Percentiles rank a stretch among this genome's conserved stretches.
Conservation (phyloP, 352 stramenopile genomes). For the Globisporangium solare region DNA sequence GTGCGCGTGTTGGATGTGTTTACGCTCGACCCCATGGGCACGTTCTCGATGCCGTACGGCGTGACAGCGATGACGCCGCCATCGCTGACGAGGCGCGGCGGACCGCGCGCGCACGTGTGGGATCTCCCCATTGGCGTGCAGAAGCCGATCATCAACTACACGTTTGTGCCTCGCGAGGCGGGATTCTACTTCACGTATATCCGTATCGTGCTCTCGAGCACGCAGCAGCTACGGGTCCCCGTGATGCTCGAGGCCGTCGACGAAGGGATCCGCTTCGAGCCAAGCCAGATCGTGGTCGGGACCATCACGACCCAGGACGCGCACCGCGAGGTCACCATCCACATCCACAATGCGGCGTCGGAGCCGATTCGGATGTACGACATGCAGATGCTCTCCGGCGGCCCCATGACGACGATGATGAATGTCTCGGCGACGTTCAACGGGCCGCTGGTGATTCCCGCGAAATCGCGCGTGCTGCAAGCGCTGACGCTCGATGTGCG, state of each 20-base stretch:
- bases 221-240: conserved; percentile 24
- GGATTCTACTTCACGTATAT: conserved; percentile 37
- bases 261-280: conserved; percentile 33
- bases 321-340: conserved; percentile 23
- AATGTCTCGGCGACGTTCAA: conserved; percentile 25
- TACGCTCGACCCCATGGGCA: conserved; percentile 29
- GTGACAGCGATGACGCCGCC: conserved; percentile 1
- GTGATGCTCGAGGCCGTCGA: conserved; percentile 33
- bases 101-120: conserved; percentile 21
- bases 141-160: conserved; percentile 33
- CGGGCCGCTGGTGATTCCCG: conserved; percentile 26
- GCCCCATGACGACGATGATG: conserved; percentile 19
- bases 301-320: conserved; percentile 24
- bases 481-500: conserved; percentile 27
- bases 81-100: not conserved
- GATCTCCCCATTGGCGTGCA: conserved; percentile 27
- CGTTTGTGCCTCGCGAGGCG: conserved; percentile 18
- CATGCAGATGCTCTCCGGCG: conserved; percentile 17
- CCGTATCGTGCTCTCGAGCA: conserved; percentile 20
- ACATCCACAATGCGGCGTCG: conserved; percentile 34
- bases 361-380: conserved; percentile 34
- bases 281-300: conserved; percentile 28
- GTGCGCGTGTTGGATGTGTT: conserved; percentile 51
- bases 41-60: conserved; percentile 15
- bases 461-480: conserved; percentile 26